Evolutionary conservation across 2,329 filamentous ascomycete genomes (phyloP), one percentile per base, ranked within the genome.

Genomic region (Epichloe coenophiala): DNA sequence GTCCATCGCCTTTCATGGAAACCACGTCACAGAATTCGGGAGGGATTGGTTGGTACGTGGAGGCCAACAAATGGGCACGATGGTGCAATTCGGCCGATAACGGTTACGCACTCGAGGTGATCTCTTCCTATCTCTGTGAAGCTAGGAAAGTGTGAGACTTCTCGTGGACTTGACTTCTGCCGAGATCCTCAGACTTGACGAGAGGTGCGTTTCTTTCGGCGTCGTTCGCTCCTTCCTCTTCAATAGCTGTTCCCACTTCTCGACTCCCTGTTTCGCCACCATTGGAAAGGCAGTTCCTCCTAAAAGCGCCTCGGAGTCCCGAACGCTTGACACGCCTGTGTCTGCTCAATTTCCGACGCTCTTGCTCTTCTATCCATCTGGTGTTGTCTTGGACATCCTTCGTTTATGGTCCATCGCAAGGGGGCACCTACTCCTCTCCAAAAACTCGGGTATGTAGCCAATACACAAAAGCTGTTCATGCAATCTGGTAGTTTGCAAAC

Each of bases 371-470:
- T 35, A 17, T 12, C 27, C 36, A 37, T 38, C 13, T 35, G 38
- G 23, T 12, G 42, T 23, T 38, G 41, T 39, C 36, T 37, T 36
- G 44, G 27, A 40, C 12, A 35, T 42, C 27, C 15, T 8, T 48
- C 46, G n/a, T 19, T 38, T 35, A 19, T 37, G 6, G 36, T 37
- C 33, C 39, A 27, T 37, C 23, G 37, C 41, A 31, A 37, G 27
- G 46, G 23, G 21, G 47, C 49, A 27, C 43, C 38, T 51, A 44
- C 49, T 54, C 43, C 23, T 39, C 43, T 47, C 23, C 23, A 36
- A 17, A 40, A 21, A 17, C 33, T 45, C 45, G 31, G 46, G 49
- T 45, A 45, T 39, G 38, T 38, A 44, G 40, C 47, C 3, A 47
- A 35, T 15, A 19, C 43, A 31, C 21, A 45, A 36, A 40, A 42